Percentiles rank a stretch among this genome's conserved stretches.
These are phyloP conservation scores for Phaeoacremonium minimum DNA, from an alignment of 2,329 filamentous ascomycete species.

Conservation along the genomic window DNA sequence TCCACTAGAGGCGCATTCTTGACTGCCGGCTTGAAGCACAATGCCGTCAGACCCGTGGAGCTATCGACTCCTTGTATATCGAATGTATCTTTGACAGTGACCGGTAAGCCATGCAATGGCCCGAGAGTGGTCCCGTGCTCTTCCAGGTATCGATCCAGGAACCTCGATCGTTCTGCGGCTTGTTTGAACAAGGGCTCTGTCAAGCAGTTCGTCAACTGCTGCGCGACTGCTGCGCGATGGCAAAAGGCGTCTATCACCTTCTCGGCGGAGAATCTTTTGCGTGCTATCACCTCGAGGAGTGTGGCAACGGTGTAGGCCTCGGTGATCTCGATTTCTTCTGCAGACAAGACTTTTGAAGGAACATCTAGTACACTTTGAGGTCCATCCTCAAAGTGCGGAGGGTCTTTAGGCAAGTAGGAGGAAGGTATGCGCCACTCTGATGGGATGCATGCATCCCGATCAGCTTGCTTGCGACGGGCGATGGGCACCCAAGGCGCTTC, in stretches of 20 bases:
- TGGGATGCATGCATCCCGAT: constrained; percentile 27
- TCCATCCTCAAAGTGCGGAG: constrained; percentile 1
- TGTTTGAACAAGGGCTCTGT: constrained; percentile 32
- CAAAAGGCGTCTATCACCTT: constrained; percentile 10
- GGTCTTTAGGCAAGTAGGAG: constrained; percentile 9
- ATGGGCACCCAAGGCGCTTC: constrained; percentile 43
- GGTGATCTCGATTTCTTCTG: constrained; percentile 8
- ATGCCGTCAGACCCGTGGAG: constrained; percentile 13
- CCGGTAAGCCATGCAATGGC: constrained; percentile 38
- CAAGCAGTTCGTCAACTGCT: constrained; percentile 32
- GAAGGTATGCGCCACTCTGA: constrained; percentile 19
- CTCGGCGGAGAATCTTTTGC: constrained; percentile 4
- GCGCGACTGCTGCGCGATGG: constrained; percentile 10
- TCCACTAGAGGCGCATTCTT: background rate
- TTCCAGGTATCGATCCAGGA: constrained; percentile 25
- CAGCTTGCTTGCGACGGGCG: constrained; percentile 30
- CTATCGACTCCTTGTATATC: constrained; percentile 36
- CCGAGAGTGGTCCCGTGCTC: constrained; percentile 23
- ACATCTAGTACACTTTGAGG: constrained; percentile 8
- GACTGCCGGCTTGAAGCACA: background rate
- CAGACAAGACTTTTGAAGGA: constrained; percentile 3
- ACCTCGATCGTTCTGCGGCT: constrained; percentile 23
- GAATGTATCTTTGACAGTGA: constrained; percentile 42
- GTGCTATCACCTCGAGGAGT: constrained; percentile 5
- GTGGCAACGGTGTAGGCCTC: constrained; percentile 5